Base-by-base conservation (phyloP, 805 yeast species). In the Blastobotrys parvus region DNA sequence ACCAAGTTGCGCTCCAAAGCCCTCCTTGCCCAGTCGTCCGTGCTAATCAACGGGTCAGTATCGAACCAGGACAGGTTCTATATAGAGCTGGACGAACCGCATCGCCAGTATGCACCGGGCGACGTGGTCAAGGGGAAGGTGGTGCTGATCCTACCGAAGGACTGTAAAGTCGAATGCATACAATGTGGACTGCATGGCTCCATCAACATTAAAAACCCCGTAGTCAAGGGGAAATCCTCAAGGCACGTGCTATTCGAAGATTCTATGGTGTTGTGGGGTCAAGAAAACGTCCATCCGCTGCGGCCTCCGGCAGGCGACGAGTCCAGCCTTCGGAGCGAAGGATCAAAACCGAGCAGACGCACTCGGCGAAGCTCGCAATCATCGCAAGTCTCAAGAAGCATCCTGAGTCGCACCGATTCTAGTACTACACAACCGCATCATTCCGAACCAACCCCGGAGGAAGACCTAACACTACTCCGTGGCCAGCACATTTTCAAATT, bases 401-500 rank as follows among this genome's bases (percentile, higher is more conserved):
- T 31, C 13, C 17, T 17, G 19, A 18, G 11, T 13, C 19, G 35
- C 4, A 15, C 35, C 4, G 20, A 16, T 4, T 6, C 15, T 13
- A 4, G 4, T 13, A 13, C 15, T 6, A 17, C 15, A 13, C 10
- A 10, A 6, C n/a, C 17, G 7, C 8, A 35, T 35, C 8, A 35
- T 18, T 6, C 13, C 11, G 10, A 22, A 22, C 11, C 15, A n/a
- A 21, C 7, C 7, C 38, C 41, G 7, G 25, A 21, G 27, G 23
- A 37, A 17, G 17, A 15, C 3, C 35, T 38, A 22, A 30, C 39
- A 7, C 43, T 55, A 10, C 52, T 48, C 16, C 37, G 53, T 54
- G 96, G 96, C 34, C 90, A 84, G 56, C 96, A 88, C 61, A 65
- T 85, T 29, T 88, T 89, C 58, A 95, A 95, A 17, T 89, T 88